Evolutionary conservation across 2,329 filamentous ascomycete genomes (phyloP), one percentile per base, ranked within the genome.

Genomic region (Penicillium sp.): DNA sequence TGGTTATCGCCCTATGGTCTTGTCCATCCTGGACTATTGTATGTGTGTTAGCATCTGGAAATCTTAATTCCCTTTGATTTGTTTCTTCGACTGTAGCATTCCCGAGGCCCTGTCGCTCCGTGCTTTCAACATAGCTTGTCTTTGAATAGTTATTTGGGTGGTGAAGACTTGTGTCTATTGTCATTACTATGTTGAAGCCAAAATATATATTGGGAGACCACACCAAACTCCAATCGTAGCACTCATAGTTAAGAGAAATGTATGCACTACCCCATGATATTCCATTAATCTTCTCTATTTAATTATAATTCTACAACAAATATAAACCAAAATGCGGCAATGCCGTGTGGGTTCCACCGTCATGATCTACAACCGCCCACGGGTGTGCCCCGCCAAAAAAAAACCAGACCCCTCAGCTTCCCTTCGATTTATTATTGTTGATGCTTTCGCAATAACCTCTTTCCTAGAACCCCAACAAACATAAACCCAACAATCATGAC

Each of bases 401-500:
- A 60, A 52, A 48, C 62, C 55, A 51, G 53, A 19, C 49, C 36
- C 9, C 27, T 43, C 57, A 60, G 50, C 58, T 60, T 55, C 57
- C 31, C 25, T 50, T 11, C n/a, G 5, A 43, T 31, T 15, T n/a
- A 27, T 27, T 39, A 41, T 50, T 29, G 21, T 19, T 36, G 16
- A 39, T 29, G 7, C 16, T 21, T 23, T 31, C 21, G 5, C 41
- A 16, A 13, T 45, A 25, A 43, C 58, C 49, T 40, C 50, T 40
- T 45, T 25, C 44, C 27, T 45, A 34, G 38, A 15, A 15, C 13
- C 10, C 23, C 10, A 29, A 29, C 11, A 16, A 34, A 34, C 3
- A 31, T 8, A 11, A 45, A 23, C 15, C 2, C 29, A 49, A 23
- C 39, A 55, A 65, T 19, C 41, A 70, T 70, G 68, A 59, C 66